Evolutionary conservation across 768 basidiomycete genomes (phyloP), one percentile per base, ranked within the genome.

Genomic region (Pleurotus cornucopiae): DNA sequence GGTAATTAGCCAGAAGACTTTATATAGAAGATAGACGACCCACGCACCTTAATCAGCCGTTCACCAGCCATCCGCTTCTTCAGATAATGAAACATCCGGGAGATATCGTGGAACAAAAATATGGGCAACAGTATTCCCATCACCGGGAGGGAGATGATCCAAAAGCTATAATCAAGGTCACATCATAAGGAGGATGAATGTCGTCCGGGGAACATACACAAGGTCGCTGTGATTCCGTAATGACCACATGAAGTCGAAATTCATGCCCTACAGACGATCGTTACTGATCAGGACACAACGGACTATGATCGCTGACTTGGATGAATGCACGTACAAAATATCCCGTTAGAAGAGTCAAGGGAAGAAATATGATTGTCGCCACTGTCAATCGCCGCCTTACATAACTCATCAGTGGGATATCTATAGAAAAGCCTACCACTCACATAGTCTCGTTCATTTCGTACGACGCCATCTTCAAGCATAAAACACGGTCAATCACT

Each of bases 361-460:
- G 88, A 5, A 89, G 67, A 71, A 83, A 88, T 61, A 86, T 82
- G 60, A 89, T 84, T 0, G 86, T 88, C 4, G 79, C 82, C 25
- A 86, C 64, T 1, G 86, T 88, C 37, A 89, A 70, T 46, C 83
- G 78, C 49, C 79, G 84, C 83, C 84, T 85, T 52, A 7, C 34
- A 56, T 21, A 54, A 25, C 55, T 55, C 40, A 18, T 40, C 26
- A 14, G 37, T 12, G 46, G 30, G 9, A 59, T 25, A 34, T 39
- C 38, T 39, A 18, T 54, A 44, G 45, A 26, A 38, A 23, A 34
- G n/a, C 52, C 6, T 14, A 2, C 46, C 13, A 62, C 79, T 25
- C 64, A 82, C 84, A 87, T 86, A 49, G 80, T 77, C 57, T 79
- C 73, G 62, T 85, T 87, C 83, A 82, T 87, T 62, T 84, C 79